Evolutionary conservation across 768 basidiomycete species (phyloP).

Genomic region (Tephrocybe sp.): DNA sequence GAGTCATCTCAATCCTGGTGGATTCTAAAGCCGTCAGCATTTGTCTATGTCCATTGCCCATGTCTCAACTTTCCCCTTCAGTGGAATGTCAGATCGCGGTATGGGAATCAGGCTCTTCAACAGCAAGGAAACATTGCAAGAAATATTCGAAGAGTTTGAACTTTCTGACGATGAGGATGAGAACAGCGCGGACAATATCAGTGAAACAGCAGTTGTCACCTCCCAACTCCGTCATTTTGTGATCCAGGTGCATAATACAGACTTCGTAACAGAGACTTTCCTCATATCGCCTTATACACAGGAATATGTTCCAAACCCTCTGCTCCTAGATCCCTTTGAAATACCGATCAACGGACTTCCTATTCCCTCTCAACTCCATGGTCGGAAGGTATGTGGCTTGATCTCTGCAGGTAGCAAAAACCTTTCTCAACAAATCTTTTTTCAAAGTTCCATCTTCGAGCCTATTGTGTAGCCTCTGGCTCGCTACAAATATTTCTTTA

Average conservation of each 20-base stretch:
- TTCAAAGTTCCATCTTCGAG: conserved; percentile 89
- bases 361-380: conserved; percentile 29
- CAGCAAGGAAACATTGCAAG: conserved; percentile 63
- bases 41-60: conserved; percentile 3
- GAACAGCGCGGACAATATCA: conserved; percentile 34
- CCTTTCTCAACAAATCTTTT: too few relatives aligned
- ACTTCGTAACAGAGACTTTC: not conserved
- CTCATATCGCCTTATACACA: conserved; percentile 27
- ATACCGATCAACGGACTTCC: conserved; percentile 25
- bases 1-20: conserved; percentile 66
- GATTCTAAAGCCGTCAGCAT: conserved; percentile 82
- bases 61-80: conserved; percentile 15
- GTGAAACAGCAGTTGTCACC: conserved; percentile 60
- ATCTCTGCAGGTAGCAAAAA: too few relatives aligned
- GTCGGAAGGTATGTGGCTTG: conserved; percentile 56
- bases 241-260: conserved; percentile 59
- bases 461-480: conserved; percentile 79
- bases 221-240: conserved; percentile 95
- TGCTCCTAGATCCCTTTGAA: conserved; percentile 72
- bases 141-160: conserved; percentile 84
- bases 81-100: conserved; percentile 93
- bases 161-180: conserved; percentile 47
- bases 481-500: conserved; percentile 80
- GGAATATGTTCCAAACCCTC: conserved; percentile 82
- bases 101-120: conserved; percentile 93